Base-by-base conservation (phyloP, 2,329 filamentous ascomycete genomes). In the Thielaviopsis musarum region DNA sequence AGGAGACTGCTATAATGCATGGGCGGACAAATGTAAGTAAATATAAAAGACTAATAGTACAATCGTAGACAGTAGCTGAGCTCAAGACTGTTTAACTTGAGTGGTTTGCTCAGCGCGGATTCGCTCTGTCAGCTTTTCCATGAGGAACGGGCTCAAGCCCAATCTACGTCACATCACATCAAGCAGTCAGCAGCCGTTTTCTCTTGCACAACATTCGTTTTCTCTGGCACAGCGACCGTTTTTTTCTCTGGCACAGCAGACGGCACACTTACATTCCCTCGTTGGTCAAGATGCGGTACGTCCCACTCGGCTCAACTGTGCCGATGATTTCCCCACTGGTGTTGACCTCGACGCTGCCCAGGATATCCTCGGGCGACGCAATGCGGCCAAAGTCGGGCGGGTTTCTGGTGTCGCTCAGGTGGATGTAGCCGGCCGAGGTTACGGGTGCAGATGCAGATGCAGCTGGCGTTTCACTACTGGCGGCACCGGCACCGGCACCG, bases 231-330 rank as follows among this genome's bases (percentile, higher is more conserved):
- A n/a, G n/a, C n/a, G n/a, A n/a, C n/a, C n/a, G n/a, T n/a, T n/a
- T n/a, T n/a, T n/a, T n/a, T 26, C 24, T 26, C 24, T 2, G 26
- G 48, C 55, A n/a, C n/a, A n/a, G n/a, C n/a, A n/a, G n/a, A n/a
- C n/a, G n/a, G n/a, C n/a, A n/a, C n/a, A 79, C 82, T 79, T 68
- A 84, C 81, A 85, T 81, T 67, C 83, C 83, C 69, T 84, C 77
- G 57, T 82, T 81, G 0, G 82, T 85, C 57, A 85, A 66, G 30
- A 84, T 72, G 45, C 83, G 77, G 66, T 84, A 85, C 3, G 80
- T 84, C 15, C 81, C 80, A 62, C 81, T 83, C 1, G 75, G 72
- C 68, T 82, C 75, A 63, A 79, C 79, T 63, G 75, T 76, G 22
- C 80, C 80, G 26, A 83, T 71, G 57, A 85, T 77, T 28, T 76